A percentile compares a stretch with the other conserved stretches of the same genome.
Conservation (phyloP, 2,329 filamentous ascomycete genomes). For the Pestalotiopsis sp. region DNA sequence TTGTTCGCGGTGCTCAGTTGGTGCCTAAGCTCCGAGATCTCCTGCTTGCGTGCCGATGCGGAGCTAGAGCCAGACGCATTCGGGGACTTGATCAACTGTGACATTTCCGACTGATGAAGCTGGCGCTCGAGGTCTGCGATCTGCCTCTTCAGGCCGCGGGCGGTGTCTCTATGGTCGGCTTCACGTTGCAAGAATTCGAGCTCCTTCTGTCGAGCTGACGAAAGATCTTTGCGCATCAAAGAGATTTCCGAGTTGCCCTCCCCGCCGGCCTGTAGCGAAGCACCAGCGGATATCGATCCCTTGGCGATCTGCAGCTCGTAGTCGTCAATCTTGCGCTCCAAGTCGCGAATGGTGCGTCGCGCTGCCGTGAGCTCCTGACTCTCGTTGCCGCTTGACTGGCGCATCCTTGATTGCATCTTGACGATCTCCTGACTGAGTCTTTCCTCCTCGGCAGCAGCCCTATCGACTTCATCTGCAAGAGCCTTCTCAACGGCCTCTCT, state of each 20-base stretch:
- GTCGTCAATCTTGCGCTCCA: constrained; percentile 62
- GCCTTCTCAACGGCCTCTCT: constrained; percentile 61
- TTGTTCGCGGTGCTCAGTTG: constrained; percentile 23
- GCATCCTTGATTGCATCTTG: constrained; percentile 47
- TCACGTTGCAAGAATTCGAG: constrained; percentile 66
- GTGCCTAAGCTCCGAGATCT: constrained; percentile 51
- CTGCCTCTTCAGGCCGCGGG: constrained; percentile 64
- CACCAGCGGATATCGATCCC: constrained; percentile 31
- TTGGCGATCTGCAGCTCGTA: constrained; percentile 46
- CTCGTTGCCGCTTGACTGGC: constrained; percentile 46
- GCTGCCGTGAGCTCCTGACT: constrained; percentile 57
- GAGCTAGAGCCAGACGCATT: constrained; percentile 43
- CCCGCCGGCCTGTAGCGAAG: constrained; percentile 22
- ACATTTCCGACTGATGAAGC: constrained; percentile 58
- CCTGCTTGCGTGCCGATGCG: constrained; percentile 54
- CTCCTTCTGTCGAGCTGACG: constrained; percentile 65
- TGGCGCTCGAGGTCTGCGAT: constrained; percentile 68
- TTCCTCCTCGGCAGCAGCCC: constrained; percentile 65
- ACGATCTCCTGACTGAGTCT: constrained; percentile 57
- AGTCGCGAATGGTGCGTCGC: constrained; percentile 62
- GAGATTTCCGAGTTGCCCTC: constrained; percentile 57
- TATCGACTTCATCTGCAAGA: constrained; percentile 65
- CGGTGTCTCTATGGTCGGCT: constrained; percentile 58
- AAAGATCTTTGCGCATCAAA: constrained; percentile 61
- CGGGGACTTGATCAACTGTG: constrained; percentile 7